Conservation (phyloP, 1,284 basidiomycete species). For the Apiotrichum gracile region DNA sequence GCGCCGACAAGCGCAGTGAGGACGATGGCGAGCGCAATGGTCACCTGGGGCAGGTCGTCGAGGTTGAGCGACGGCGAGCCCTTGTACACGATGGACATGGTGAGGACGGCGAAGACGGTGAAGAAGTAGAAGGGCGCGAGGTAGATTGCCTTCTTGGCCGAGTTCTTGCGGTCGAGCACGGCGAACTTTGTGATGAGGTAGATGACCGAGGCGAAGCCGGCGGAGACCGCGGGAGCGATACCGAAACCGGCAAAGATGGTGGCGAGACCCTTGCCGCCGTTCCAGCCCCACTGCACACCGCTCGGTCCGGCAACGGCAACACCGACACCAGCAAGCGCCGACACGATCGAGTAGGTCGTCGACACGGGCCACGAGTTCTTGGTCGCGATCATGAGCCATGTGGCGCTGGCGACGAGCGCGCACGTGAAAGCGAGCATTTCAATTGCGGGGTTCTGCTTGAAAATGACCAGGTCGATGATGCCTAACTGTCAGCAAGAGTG, state of each 20-base stretch:
- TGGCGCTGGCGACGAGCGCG: slow-evolving; percentile 44
- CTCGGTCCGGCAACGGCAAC: slow-evolving; percentile 48
- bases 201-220: slow-evolving; percentile 47
- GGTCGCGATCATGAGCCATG: slow-evolving; percentile 49
- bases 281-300: slow-evolving; percentile 52
- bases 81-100: slow-evolving; percentile 46
- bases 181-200: slow-evolving; percentile 49
- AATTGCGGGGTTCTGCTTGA: slow-evolving; percentile 48
- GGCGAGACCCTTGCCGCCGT: slow-evolving; percentile 42
- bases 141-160: slow-evolving; percentile 36
- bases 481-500: no score
- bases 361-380: slow-evolving; percentile 48
- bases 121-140: slow-evolving; percentile 50
- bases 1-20: slow-evolving; percentile 47
- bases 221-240: slow-evolving; percentile 47
- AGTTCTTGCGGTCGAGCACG: slow-evolving; percentile 46
- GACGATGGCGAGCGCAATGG: slow-evolving; percentile 48
- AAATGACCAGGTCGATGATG: slow-evolving; percentile 44
- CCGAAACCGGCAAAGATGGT: slow-evolving; percentile 48
- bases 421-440: slow-evolving; percentile 50
- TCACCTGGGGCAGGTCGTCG: slow-evolving; percentile 35
- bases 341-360: slow-evolving; percentile 49
- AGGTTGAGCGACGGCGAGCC: slow-evolving; percentile 47
- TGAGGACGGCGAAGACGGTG: slow-evolving; percentile 39
- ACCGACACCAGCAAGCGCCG: slow-evolving; percentile 50